Conservation (phyloP, 2,329 filamentous ascomycete species). For the Cytospora piceae region DNA sequence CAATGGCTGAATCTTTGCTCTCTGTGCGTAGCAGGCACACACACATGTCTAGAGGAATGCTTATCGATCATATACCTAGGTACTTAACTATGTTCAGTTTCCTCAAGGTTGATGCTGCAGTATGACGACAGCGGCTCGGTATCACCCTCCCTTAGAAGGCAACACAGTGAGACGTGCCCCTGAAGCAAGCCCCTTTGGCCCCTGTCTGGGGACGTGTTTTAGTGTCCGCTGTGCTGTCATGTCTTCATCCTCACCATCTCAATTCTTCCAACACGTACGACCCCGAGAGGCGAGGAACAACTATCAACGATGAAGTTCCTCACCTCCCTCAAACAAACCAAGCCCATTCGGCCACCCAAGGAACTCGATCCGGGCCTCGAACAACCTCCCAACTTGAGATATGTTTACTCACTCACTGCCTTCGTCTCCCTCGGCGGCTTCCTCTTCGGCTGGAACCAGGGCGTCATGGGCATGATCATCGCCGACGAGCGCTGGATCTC, state of each 20-base stretch:
- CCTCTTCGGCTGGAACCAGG: constrained; percentile 40
- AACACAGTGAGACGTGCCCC: not conserved
- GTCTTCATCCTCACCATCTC: not conserved
- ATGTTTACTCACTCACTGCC: constrained; percentile 38
- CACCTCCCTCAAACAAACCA: constrained; percentile 35
- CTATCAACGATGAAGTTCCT: constrained; percentile 19
- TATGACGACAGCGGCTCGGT: not conserved
- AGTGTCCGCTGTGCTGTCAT: not conserved
- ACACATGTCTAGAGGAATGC: too few species aligned
- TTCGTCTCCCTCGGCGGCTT: constrained; percentile 35
- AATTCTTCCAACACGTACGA: not conserved
- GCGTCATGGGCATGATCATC: constrained; percentile 41
- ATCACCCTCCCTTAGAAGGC: not conserved
- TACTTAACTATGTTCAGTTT: not conserved
- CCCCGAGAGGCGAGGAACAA: not conserved
- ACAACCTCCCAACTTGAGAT: constrained; percentile 36
- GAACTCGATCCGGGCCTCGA: constrained; percentile 18
- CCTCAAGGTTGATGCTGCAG: not conserved
- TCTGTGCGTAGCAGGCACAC: too few species aligned
- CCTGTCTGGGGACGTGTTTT: not conserved
- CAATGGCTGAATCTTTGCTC: too few species aligned
- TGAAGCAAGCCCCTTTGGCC: not conserved
- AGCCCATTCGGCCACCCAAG: constrained; percentile 34
- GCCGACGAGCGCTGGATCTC: constrained; percentile 38
- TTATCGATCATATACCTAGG: too few species aligned